phyloP scores from a whole-genome alignment of 352 stramenopile genomes.

The Phytophthora sojae region DNA sequence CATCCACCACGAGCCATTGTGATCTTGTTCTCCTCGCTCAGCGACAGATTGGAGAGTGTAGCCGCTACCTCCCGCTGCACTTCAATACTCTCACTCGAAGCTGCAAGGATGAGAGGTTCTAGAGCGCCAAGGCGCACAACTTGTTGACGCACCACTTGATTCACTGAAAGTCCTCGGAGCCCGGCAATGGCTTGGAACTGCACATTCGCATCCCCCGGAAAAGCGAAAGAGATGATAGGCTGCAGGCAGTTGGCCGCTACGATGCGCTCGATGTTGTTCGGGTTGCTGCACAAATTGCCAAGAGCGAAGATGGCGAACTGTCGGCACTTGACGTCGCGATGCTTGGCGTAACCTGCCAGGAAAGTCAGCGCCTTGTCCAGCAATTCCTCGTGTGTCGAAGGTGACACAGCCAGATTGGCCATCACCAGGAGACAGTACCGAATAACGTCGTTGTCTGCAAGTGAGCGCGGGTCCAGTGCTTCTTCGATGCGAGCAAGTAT shows the following conservation, averaged over 20 bases:
- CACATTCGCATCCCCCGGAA: constrained; percentile 94
- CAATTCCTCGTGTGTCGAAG: constrained; percentile 84
- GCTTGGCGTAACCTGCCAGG: constrained; percentile 93
- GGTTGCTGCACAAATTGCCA: constrained; percentile 95
- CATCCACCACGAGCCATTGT: constrained; percentile 95
- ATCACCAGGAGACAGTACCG: constrained; percentile 96
- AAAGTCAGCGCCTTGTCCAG: constrained; percentile 86
- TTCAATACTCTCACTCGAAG: constrained; percentile 92
- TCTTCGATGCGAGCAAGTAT: constrained; percentile 90
- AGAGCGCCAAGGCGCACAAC: constrained; percentile 93
- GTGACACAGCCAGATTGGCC: constrained; percentile 92
- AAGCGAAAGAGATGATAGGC: constrained; percentile 95
- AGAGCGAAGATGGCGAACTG: constrained; percentile 96
- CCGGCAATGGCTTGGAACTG: constrained; percentile 97
- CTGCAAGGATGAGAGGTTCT: constrained; percentile 95
- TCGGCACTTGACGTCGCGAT: constrained; percentile 96
- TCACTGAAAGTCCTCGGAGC: constrained; percentile 93
- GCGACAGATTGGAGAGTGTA: constrained; percentile 94
- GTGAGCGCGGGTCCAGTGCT: constrained; percentile 92
- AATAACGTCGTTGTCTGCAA: constrained; percentile 95
- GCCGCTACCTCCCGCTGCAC: constrained; percentile 95
- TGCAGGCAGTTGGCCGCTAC: constrained; percentile 91
- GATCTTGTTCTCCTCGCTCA: constrained; percentile 97
- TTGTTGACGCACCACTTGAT: constrained; percentile 89
- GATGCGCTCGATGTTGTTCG: constrained; percentile 90